Evolutionary conservation across 176 grass and related monocot genomes (phyloP).

Genomic region (Juncus effusus): DNA sequence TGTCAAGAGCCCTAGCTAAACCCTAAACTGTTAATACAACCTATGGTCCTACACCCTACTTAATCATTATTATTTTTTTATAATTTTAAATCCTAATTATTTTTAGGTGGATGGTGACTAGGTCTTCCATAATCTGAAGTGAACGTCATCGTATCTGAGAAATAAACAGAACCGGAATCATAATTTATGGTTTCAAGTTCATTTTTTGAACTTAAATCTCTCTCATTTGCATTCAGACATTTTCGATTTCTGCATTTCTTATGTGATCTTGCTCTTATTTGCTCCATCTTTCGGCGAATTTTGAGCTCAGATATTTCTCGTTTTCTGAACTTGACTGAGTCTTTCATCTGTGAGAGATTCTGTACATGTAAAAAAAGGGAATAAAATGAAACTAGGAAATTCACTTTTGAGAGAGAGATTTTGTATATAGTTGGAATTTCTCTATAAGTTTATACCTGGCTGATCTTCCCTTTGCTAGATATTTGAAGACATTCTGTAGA

Average conservation of each 20-base stretch:
- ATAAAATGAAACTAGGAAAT: background rate
- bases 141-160: conserved; percentile 14
- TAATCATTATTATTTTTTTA: too few relatives aligned
- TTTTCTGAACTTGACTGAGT: conserved; percentile 4
- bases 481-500: too few relatives aligned
- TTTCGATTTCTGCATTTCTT: background rate
- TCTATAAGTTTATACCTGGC: too few relatives aligned
- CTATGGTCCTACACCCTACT: too few relatives aligned
- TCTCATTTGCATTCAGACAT: conserved; percentile 1
- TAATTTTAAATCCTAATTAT: conserved; percentile 9
- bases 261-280: background rate
- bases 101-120: conserved; percentile 20
- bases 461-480: too few relatives aligned
- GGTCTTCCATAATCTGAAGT: conserved; percentile 16
- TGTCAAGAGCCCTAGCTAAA: too few relatives aligned
- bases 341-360: conserved; percentile 10
- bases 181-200: background rate
- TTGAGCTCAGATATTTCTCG: background rate
- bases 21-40: too few relatives aligned
- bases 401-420: too few relatives aligned
- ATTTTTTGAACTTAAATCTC: conserved; percentile 14
- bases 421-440: too few relatives aligned
- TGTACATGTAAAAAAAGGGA: background rate
- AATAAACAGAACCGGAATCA: conserved; percentile 11
- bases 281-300: background rate